phyloP scores from a whole-genome alignment of 2,329 filamentous ascomycete genomes.

The Coniochaeta ligniaria region DNA sequence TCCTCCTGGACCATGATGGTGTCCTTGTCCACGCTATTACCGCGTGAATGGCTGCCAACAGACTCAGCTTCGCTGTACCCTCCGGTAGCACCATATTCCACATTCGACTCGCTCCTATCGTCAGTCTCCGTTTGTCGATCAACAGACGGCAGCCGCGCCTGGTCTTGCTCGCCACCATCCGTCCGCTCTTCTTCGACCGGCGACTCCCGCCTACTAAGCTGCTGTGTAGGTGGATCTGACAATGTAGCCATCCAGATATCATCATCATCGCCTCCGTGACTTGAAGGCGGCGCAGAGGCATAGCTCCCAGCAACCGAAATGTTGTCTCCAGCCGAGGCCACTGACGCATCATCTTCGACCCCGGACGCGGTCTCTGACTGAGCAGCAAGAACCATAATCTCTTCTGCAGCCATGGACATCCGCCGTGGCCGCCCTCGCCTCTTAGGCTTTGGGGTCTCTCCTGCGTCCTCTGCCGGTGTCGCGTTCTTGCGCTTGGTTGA shows the following conservation, averaged over 20 bases:
- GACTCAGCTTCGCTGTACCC: conserved; percentile 19
- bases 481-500: conserved; percentile 15
- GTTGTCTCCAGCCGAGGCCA: conserved; percentile 5
- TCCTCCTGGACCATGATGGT: conserved; percentile 33
- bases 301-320: neutral
- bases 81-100: conserved; percentile 12
- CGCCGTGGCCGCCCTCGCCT: conserved; percentile 22
- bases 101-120: conserved; percentile 6
- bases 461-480: conserved; percentile 17
- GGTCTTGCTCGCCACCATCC: conserved; percentile 8
- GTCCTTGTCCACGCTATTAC: conserved; percentile 11
- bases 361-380: neutral
- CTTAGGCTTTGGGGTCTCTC: conserved; percentile 14
- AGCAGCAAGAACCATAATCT: conserved; percentile 3
- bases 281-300: neutral
- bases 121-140: conserved; percentile 4
- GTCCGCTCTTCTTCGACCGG: neutral
- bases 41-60: conserved; percentile 37
- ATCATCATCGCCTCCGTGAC: conserved; percentile 6
- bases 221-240: conserved; percentile 24
- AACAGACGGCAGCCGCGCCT: conserved; percentile 7
- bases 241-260: conserved; percentile 40
- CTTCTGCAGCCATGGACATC: conserved; percentile 8
- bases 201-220: neutral
- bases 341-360: conserved; percentile 4